These are phyloP conservation scores for Trebouxia gelatinosa DNA, from an alignment of 163 green algal species.

Conservation along the genomic window DNA sequence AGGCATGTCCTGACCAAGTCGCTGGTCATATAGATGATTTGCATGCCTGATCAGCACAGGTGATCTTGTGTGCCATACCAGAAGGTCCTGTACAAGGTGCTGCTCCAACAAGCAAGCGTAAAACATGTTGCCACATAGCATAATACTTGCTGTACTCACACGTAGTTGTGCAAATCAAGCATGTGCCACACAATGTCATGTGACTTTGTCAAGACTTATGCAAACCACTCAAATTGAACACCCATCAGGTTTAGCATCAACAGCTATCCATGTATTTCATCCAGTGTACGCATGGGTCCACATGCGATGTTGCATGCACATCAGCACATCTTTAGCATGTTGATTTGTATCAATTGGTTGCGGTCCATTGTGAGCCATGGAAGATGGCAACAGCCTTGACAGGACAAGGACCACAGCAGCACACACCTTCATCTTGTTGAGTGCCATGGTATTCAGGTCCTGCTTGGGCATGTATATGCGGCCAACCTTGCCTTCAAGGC, in stretches of 20 bases:
- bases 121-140: no score
- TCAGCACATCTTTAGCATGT: neutral
- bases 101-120: no score
- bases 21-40: no score
- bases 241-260: no score
- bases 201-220: no score
- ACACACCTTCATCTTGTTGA: constrained; percentile 81
- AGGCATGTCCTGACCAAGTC: no score
- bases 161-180: neutral
- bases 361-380: neutral
- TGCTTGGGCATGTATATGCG: constrained; percentile 96
- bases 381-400: neutral
- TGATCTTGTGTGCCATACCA: no score
- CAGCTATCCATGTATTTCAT: neutral
- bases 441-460: constrained; percentile 71
- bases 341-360: neutral
- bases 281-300: neutral
- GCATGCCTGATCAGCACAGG: no score
- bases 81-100: no score
- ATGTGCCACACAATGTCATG: neutral
- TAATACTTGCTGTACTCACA: no score
- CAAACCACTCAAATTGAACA: no score
- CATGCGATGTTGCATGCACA: neutral
- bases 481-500: constrained; percentile 84
- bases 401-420: neutral